Evolutionary conservation across 2,329 filamentous ascomycete genomes (phyloP), one percentile per base, ranked within the genome.

Genomic region (Ascochyta viciae-villosae): DNA sequence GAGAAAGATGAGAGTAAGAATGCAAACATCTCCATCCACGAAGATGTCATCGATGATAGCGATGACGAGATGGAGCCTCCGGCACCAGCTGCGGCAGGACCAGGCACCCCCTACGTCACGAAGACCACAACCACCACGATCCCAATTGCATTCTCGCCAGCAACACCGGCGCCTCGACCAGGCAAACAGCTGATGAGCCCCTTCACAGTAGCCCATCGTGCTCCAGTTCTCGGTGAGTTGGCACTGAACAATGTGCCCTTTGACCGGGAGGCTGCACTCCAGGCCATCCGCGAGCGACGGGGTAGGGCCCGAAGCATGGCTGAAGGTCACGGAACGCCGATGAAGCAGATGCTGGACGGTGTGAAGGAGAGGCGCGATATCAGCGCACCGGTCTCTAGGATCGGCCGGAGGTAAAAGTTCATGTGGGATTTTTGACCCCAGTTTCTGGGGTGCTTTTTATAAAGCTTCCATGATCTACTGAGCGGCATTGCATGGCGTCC

Each of bases 251-350:
- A 70, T 42, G 64, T 74, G 10, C 73, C 70, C 15, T 66, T 82
- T 51, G 80, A 82, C 50, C 83, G 90, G 50, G 90, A 92, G 73
- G 83, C 92, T 74, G 90, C 90, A 3, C 82, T 94, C 15, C 88
- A 88, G 51, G 86, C 88, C 71, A 93, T 94, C 63, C 83, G 87
- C 49, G 87, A 91, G 76, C 82, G 90, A 26, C 80, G 90, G 49
- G 89, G 89, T 6, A 80, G 90, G 41, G 89, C 90, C 53, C 83
- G 86, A 63, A 91, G 88, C 72, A 84, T 89, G 54, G 86, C 87
- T 4, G 82, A 86, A 48, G 86, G 85, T 2, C 82, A 85, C 6
- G 78, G 82, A 57, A 89, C 88, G 37, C 86, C 86, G 9, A 78
- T 81, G 58, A 86, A 83, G 74, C 82, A 83, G 72, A 84, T 85